Evolutionary conservation across 352 stramenopile genomes (phyloP), one percentile per base, ranked within the genome.

Genomic region (Globisporangium uncinulatum): DNA sequence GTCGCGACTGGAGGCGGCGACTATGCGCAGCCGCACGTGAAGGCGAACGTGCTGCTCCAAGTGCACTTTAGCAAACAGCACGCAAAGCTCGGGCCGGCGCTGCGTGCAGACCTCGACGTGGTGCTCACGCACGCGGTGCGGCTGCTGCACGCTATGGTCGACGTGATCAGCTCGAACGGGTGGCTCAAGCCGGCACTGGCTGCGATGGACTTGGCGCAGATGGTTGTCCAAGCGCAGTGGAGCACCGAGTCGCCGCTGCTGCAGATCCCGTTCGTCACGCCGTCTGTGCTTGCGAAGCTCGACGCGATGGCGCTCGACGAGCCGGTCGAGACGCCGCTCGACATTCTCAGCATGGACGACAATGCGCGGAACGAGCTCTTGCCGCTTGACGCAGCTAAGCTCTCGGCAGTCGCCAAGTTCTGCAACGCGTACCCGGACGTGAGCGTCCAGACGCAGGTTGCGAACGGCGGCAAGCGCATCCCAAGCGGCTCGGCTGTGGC

Each of bases 351-450:
- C 56, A 85, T 99, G 66, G 93, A 99, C 21, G 94, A 98, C 71
- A 89, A 96, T 56, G 82, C 92, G 2, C 79, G 96, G 39, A 78
- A 81, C 51, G 77, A 97, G 59, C 66, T 99, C 39, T 73, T 99
- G 48, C 87, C 87, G 65, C 79, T 98, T 15, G 70, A 81, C 2
- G 86, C 93, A 13, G 62, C 67, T 58, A 87, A 98, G 66, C 97
- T 99, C 87, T 97, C 91, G 36, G 91, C 98, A 36, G 90, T 99
- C n/a, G 97, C 97, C 9, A 89, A 94, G 53, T 99, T 99, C 76
- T 99, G 97, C 76, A 99, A 99, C 70, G 83, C 90, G 53, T 99
- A 98, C 75, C 98, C 98, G 13, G 97, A 99, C 61, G 89, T 99
- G 57, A 98, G 98, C 42, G 85, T 99, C 45, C 70, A 87, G 53